Evolutionary conservation across 1,284 basidiomycete species (phyloP).

Genomic region (Ceratobasidium papillatum): DNA sequence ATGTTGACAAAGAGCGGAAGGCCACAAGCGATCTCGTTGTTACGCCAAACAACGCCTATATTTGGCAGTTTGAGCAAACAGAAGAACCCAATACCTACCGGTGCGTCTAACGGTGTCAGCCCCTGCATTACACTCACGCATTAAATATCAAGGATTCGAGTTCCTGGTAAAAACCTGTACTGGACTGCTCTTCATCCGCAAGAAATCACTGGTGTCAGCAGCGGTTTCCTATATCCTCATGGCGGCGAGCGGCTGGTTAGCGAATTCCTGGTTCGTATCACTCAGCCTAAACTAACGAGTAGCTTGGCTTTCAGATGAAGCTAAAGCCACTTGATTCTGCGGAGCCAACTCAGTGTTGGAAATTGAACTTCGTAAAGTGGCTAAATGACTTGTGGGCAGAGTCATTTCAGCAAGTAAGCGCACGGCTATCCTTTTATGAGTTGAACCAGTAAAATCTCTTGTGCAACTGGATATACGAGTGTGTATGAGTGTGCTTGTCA

Average conservation of each 20-base stretch:
- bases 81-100: neutral
- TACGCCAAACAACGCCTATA: neutral
- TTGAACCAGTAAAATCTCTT: neutral
- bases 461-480: no score
- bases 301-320: neutral
- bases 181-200: neutral
- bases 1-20: neutral
- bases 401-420: neutral
- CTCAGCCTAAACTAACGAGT: neutral
- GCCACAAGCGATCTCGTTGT: neutral
- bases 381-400: neutral
- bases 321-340: neutral
- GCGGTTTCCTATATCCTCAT: neutral
- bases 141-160: neutral
- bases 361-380: neutral
- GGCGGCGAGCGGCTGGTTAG: neutral
- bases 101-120: neutral
- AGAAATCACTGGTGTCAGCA: neutral
- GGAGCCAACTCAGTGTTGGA: neutral
- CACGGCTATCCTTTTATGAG: neutral
- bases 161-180: neutral
- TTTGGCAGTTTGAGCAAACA: neutral
- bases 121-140: neutral
- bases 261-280: neutral
- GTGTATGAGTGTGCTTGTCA: no score